Evolutionary conservation across 192 early-diverging fungal genomes (phyloP), one percentile per base, ranked within the genome.

Genomic region (Geranomyces variabilis): DNA sequence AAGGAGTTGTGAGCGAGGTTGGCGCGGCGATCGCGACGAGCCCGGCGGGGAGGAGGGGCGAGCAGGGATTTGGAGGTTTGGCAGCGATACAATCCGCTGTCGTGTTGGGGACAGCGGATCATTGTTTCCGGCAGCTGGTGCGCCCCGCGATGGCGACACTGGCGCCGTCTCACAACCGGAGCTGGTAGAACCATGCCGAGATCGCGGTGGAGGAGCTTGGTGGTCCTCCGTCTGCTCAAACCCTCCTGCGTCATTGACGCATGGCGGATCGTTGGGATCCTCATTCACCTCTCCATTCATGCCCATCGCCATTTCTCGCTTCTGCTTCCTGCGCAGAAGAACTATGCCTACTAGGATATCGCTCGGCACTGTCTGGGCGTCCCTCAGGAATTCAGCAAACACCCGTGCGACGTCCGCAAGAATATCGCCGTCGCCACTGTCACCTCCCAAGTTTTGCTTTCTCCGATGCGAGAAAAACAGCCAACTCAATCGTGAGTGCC

Each of bases 281-380:
- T 41, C 36, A 26, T 28, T 17, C n/a, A 19, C 29, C 65, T 66
- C 44, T 6, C 63, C 22, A 5, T 46, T 15, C 15, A 22, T 1
- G 17, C 46, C 26, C 55, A 36, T 13, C 30, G 21, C 19, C 34
- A 45, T 24, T 0, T 33, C 34, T 17, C 31, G 47, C 34, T 53
- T 60, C 57, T 79, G 77, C 43, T 79, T 60, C 53, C 71, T 43
- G 10, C 77, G 64, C 19, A 82, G 67, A 14, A 77, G 64, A 7
- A 82, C 65, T 4, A 82, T 30, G 5, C 80, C 80, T 30, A 80
- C 76, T 14, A 83, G 55, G 24, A 83, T 69, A 65, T 83, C 81
- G 28, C 67, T 71, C 2, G 76, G 71, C 4, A 80, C 81, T 14
- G 67, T 73, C 14, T 77, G 70, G 19, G 71, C 78, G 53, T 83